phyloP scores from a whole-genome alignment of 2,329 filamentous ascomycete genomes.

The Cladorrhinum sp. region DNA sequence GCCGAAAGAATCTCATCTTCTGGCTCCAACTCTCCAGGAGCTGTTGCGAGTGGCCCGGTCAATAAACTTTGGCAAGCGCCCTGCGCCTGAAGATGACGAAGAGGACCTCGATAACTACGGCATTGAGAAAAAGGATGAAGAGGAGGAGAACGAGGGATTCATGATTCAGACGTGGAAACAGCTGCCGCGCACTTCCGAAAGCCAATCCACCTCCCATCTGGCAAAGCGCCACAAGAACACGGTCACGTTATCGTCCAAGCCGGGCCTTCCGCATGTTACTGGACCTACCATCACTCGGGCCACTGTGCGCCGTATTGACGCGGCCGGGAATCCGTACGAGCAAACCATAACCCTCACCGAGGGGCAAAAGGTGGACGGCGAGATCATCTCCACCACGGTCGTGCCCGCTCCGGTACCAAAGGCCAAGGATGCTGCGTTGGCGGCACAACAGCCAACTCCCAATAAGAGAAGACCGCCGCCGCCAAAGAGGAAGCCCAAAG shows the following conservation, averaged over 20 bases:
- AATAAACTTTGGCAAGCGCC: slow-evolving; percentile 71
- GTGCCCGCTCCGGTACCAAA: slow-evolving; percentile 55
- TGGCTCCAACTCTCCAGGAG: slow-evolving; percentile 77
- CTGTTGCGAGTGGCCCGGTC: slow-evolving; percentile 78
- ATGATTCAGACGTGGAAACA: slow-evolving; percentile 61
- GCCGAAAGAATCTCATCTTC: slow-evolving; percentile 78
- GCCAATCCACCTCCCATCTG: slow-evolving; percentile 49
- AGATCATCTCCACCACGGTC: slow-evolving; percentile 65
- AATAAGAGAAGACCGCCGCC: slow-evolving; percentile 65
- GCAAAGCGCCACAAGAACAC: slow-evolving; percentile 61
- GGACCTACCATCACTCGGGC: slow-evolving; percentile 68
- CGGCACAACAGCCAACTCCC: slow-evolving; percentile 40
- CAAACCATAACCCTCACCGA: slow-evolving; percentile 80
- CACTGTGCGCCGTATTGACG: slow-evolving; percentile 74
- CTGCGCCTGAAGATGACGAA: slow-evolving; percentile 58
- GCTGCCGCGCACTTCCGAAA: slow-evolving; percentile 56
- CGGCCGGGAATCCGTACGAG: slow-evolving; percentile 75
- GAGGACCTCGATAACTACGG: slow-evolving; percentile 36
- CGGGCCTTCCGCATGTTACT: slow-evolving; percentile 42
- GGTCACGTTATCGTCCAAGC: slow-evolving; percentile 54
- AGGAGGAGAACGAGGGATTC: slow-evolving; percentile 56
- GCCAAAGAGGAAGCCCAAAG: slow-evolving; percentile 76
- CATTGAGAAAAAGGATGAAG: slow-evolving; percentile 46
- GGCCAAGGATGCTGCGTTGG: slow-evolving; percentile 48
- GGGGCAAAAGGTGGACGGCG: slow-evolving; percentile 76